Percentiles rank a stretch among this genome's conserved stretches.
Evolutionary conservation across 257 asterid genomes (phyloP).

Genomic region (Nicotiana noctiflora): DNA sequence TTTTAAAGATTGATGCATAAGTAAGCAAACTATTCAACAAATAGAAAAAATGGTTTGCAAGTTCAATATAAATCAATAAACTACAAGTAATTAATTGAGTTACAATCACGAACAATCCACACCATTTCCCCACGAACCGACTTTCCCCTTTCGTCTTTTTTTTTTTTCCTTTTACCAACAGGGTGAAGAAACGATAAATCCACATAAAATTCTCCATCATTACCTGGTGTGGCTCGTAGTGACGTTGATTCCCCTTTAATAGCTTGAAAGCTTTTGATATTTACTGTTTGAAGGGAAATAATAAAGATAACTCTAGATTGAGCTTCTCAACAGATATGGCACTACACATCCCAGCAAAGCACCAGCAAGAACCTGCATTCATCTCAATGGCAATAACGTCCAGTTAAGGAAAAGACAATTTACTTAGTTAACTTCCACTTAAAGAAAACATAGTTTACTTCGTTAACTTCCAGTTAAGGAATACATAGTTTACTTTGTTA

Average conservation of each 20-base stretch:
- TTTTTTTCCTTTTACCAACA: neutral
- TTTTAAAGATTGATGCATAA: neutral
- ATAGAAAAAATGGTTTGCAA: neutral
- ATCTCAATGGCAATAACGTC: neutral
- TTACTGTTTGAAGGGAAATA: neutral
- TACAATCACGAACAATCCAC: neutral
- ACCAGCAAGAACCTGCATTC: conserved; percentile 12
- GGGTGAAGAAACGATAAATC: neutral
- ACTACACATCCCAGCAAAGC: conserved; percentile 12
- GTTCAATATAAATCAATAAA: neutral
- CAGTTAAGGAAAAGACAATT: neutral
- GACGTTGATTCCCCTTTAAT: neutral
- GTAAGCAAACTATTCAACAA: neutral
- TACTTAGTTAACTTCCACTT: too few relatives aligned
- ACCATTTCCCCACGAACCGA: neutral
- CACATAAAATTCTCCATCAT: neutral
- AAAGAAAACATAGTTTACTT: too few relatives aligned
- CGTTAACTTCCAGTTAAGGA: too few relatives aligned
- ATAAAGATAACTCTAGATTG: neutral
- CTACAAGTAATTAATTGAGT: neutral
- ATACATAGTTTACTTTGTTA: neutral
- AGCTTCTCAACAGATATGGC: conserved; percentile 1
- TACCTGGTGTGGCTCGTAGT: neutral
- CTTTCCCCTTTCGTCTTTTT: too few relatives aligned
- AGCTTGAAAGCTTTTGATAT: neutral